A percentile compares a stretch with the other conserved stretches of the same genome.
Conservation (phyloP, 306 rosid species). For the Vigna reflexopilosa region DNA sequence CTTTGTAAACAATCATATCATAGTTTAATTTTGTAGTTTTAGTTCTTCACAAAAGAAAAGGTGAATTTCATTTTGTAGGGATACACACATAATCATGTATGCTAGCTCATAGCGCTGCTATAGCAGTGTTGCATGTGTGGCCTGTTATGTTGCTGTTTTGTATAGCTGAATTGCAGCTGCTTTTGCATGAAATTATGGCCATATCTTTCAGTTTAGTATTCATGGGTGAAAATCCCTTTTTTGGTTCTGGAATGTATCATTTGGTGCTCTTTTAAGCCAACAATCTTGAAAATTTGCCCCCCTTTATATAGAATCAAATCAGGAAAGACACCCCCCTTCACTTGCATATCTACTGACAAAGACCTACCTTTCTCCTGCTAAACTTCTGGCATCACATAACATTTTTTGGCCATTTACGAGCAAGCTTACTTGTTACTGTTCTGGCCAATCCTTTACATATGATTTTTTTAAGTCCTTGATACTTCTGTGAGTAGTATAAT, state of each 20-base stretch:
- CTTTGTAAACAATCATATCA: slow-evolving; percentile 9
- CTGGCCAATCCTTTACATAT: not conserved
- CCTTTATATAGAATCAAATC: not conserved
- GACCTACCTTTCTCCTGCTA: not conserved
- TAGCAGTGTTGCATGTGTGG: not conserved
- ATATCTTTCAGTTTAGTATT: not conserved
- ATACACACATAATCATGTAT: not conserved
- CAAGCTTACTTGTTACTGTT: not conserved
- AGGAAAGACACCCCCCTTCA: not conserved
- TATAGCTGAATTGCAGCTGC: not conserved
- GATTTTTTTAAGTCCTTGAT: not conserved
- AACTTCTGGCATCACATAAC: not conserved
- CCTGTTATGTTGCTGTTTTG: not conserved
- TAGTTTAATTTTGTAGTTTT: slow-evolving; percentile 3
- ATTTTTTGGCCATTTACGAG: not conserved
- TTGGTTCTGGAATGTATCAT: not conserved
- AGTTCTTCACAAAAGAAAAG: slow-evolving; percentile 25
- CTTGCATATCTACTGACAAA: slow-evolving; percentile 1
- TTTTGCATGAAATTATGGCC: not conserved
- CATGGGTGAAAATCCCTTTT: not conserved
- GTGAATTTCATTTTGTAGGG: slow-evolving; percentile 17
- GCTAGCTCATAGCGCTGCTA: not conserved
- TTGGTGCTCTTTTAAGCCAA: not conserved
- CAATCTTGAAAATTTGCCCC: not conserved
- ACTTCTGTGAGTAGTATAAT: not conserved